These are phyloP conservation scores for Lasiodiplodia sp. DNA, from an alignment of 2,329 filamentous ascomycete genomes.

Conservation along the genomic window DNA sequence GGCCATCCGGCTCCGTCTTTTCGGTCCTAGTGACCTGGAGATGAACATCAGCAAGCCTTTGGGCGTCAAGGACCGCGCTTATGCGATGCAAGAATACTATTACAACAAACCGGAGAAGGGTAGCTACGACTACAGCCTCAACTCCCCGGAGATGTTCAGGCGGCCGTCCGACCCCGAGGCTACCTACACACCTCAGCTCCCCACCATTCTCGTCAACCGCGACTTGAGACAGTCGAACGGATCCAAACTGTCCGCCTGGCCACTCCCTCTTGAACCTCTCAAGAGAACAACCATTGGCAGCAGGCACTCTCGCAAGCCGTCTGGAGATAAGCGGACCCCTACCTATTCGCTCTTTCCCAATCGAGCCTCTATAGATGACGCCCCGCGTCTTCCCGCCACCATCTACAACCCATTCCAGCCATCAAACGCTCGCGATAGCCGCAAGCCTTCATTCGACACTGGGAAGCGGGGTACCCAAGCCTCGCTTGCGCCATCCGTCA, in stretches of 20 bases:
- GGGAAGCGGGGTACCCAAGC: background rate
- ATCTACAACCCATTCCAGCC: constrained; percentile 40
- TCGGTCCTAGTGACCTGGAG: constrained; percentile 52
- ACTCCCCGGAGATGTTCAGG: constrained; percentile 38
- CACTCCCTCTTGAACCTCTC: constrained; percentile 15
- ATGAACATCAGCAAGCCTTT: constrained; percentile 51
- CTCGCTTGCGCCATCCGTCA: constrained; percentile 37
- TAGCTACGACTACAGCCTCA: constrained; percentile 43
- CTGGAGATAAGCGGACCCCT: constrained; percentile 15
- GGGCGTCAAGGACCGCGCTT: constrained; percentile 40
- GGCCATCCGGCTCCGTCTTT: constrained; percentile 54
- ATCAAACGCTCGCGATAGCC: constrained; percentile 25
- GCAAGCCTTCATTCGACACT: constrained; percentile 32
- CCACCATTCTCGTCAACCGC: constrained; percentile 15
- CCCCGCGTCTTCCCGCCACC: constrained; percentile 48
- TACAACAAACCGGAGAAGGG: constrained; percentile 48
- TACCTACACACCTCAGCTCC: constrained; percentile 13
- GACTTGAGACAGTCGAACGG: background rate
- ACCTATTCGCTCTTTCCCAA: constrained; percentile 50
- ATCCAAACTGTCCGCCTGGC: constrained; percentile 8
- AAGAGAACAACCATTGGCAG: background rate
- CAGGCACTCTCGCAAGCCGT: constrained; percentile 6
- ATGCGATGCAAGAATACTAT: constrained; percentile 33
- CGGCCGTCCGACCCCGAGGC: constrained; percentile 40
- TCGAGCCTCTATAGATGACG: constrained; percentile 42